Evolutionary conservation across 2,329 filamentous ascomycete species (phyloP), one percentile per base, ranked within the genome.

Genomic region (Aspergillus flavus): DNA sequence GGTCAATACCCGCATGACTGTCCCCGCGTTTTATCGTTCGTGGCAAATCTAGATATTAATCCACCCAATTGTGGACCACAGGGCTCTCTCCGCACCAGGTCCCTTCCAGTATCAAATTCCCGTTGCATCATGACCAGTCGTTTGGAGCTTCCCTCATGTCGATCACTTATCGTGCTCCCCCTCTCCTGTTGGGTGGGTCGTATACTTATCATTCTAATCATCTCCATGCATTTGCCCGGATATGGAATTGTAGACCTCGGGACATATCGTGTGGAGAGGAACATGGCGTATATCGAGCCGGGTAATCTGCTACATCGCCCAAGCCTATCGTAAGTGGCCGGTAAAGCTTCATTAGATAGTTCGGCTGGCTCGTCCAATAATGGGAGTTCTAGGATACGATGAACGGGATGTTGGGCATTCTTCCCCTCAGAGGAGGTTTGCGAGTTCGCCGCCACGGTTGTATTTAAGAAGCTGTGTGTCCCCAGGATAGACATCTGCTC

Each of bases 131-230:
- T n/a, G 28, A 28, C 21, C 39, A 41, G 28, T 66, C 69, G 68
- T 63, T 69, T 70, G 61, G 64, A 68, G 52, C 66, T 70, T 70
- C 67, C 68, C 54, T 26, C 28, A 50, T 57, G 58, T 41, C 60
- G 58, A 57, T 63, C 63, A 58, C 56, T 39, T 45, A 54, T 53
- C 26, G 30, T 34, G 53, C 16, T 65, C 58, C 4, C n/a, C 21
- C 58, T 59, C 59, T 59, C 52, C 59, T 48, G 41, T 48, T 16
- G 23, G 23, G n/a, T 26, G 34, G 39, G 12, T 23, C 21, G 34
- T 32, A 34, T 21, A 26, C 32, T 52, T 54, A 23, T 54, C 50
- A 4, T 14, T 14, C 16, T 16, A 50, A 10, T 14, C 36, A 34
- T 54, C 9, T n/a, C 9, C 19, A 32, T 21, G 32, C 4, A 54